These are phyloP conservation scores for Cystobasidium ongulense DNA, from an alignment of 768 basidiomycete species.

Conservation along the genomic window DNA sequence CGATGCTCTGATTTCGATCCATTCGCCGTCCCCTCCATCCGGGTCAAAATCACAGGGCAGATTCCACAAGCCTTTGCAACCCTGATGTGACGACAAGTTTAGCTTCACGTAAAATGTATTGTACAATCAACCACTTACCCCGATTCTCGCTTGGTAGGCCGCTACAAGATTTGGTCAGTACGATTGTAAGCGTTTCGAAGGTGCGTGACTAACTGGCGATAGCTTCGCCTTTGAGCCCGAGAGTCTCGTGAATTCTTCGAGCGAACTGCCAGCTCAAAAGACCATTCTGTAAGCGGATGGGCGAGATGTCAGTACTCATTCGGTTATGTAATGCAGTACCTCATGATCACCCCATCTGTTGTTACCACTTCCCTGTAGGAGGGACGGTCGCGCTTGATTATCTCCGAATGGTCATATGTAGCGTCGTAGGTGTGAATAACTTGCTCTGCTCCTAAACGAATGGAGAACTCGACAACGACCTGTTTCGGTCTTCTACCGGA, in stretches of 20 bases:
- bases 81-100: neutral
- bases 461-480: neutral
- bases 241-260: neutral
- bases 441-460: neutral
- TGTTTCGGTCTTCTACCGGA: neutral
- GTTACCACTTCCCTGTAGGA: neutral
- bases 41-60: neutral
- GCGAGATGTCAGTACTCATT: too few relatives aligned
- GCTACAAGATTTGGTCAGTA: too few relatives aligned
- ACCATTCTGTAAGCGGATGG: conserved; percentile 5
- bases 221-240: neutral
- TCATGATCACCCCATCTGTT: conserved; percentile 15
- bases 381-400: neutral
- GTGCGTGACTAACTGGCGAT: conserved; percentile 14
- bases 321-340: too few relatives aligned
- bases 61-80: conserved; percentile 1
- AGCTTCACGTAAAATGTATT: neutral
- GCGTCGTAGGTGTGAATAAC: too few relatives aligned
- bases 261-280: conserved; percentile 13
- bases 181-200: too few relatives aligned
- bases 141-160: conserved; percentile 10
- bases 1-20: conserved; percentile 1
- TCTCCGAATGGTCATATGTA: too few relatives aligned
- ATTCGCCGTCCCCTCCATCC: neutral
- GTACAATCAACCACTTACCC: neutral